Base-by-base conservation (phyloP, 352 stramenopile species). In the Plasmopara viticola region DNA sequence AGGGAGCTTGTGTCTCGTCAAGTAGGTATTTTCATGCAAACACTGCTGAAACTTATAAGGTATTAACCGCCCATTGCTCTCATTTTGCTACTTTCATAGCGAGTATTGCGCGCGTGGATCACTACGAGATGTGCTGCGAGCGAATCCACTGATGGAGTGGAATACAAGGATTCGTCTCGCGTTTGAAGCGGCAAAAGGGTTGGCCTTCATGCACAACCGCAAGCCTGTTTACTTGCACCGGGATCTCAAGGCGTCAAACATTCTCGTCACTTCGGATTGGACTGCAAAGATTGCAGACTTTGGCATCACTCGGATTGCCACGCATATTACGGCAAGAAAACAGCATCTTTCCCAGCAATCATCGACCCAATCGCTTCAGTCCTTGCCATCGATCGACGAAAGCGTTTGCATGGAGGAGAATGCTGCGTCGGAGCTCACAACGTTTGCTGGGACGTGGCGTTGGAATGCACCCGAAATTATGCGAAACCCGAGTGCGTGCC, bases 141-240 rank as follows among this genome's bases (percentile, higher is more conserved):
- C 72, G 0, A 84, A 86, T 48, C 71, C 73, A 5, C 48, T 86
- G 4, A 67, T 86, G 54, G 74, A 86, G 35, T 88, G 78, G 78
- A 65, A 68, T 33, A 84, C 74, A 13, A 85, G 83, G 55, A 74
- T 85, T 20, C 74, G 74, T 9, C 51, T 88, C 7, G 78, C 78
- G 8, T 86, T 88, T 25, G 72, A 86, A 40, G 68, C 74, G 4
- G 72, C 78, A 13, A 88, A 85, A 66, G 74, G 78, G 8, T 63
- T 88, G n/a, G 74, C 78, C 4, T 88, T 85, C 56, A 86, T 88
- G 78, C 78, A 88, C 58, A 86, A 86, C 40, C 69, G 74, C 31
- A 66, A 86, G 41, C 78, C 74, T 20, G 86, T 86, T 39, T 88
- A 88, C 39, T 57, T 88, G 40, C 78, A 88, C 41, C 78, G 78